Base-by-base conservation (phyloP, 75 land plant species). In the Azolla pinnata region DNA sequence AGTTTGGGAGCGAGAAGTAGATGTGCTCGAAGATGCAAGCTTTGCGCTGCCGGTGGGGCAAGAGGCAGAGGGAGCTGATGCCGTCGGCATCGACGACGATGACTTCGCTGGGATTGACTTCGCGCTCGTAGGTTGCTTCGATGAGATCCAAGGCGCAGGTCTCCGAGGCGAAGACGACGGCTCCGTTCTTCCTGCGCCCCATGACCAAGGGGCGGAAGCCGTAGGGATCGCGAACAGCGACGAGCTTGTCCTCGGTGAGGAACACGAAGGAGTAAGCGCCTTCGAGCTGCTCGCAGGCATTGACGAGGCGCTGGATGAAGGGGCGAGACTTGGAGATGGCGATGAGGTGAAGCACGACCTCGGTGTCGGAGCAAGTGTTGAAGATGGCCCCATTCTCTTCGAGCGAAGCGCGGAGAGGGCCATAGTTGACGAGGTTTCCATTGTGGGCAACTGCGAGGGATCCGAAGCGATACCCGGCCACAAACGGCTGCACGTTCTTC, bases 191-290 rank as follows among this genome's bases (percentile, higher is more conserved):
- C 40, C 78, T 63, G 20, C 81, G 60, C 28, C 97, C 97, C 86
- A 91, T 81, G 29, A 91, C 97, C 54, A 88, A 64, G 1, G 97
- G 97, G 25, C 97, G 78, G 62, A 91, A 91, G 9, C 97, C 97
- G 44, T 60, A 63, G 0, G 95, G 97, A 60, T 91, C 97, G 20
- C 97, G 66, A 5, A 78, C 97, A 0, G 89, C 97, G 29, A 91
- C 85, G 7, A 91, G 68, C 80, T 88, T 91, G 50, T 82, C 84
- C 56, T 80, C 80, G 0, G 95, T 77, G 18, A 80, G 57, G 54
- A 91, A 91, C 21, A 91, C 82, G 49, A 91, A 54, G 0, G 95
- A 88, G 57, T 88, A 91, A 8, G 97, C 97, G 9, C 97, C 97
- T 60, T 80, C 68, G 5, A 91, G 64, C 76, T 78, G 66, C 62